These are phyloP conservation scores for Pholiota microspora DNA, from an alignment of 768 basidiomycete genomes.

Conservation along the genomic window DNA sequence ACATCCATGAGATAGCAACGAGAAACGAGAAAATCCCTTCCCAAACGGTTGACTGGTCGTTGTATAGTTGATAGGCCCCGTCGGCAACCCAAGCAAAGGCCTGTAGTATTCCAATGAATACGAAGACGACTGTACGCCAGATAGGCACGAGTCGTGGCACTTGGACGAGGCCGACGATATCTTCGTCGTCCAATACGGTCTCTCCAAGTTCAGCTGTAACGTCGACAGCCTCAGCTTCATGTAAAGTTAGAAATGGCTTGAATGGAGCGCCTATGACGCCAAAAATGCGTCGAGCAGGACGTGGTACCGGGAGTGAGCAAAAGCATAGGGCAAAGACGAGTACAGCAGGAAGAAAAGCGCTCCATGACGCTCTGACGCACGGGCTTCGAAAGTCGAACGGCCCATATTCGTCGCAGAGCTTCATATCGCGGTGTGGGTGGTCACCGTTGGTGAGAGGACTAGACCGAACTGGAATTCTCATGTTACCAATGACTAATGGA, in stretches of 20 bases:
- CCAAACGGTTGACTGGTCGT: slow-evolving; percentile 30
- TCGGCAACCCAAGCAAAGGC: slow-evolving; percentile 57
- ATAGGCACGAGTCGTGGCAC: slow-evolving; percentile 36
- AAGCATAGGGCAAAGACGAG: slow-evolving; percentile 45
- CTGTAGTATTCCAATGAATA: slow-evolving; percentile 53
- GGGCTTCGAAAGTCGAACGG: slow-evolving; percentile 40
- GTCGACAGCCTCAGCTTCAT: slow-evolving; percentile 54
- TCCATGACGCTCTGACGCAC: slow-evolving; percentile 54
- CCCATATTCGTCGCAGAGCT: slow-evolving; percentile 30
- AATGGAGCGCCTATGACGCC: slow-evolving; percentile 32
- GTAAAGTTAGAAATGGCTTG: slow-evolving; percentile 43
- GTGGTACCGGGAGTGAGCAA: slow-evolving; percentile 30
- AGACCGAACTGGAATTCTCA: too few relatives aligned
- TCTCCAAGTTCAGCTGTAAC: slow-evolving; percentile 19
- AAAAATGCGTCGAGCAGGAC: slow-evolving; percentile 21
- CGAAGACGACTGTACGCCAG: slow-evolving; percentile 62
- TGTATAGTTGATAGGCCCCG: slow-evolving; percentile 54
- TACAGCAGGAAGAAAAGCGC: slow-evolving; percentile 43
- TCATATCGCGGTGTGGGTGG: slow-evolving; percentile 22
- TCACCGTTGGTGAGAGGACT: slow-evolving; percentile 3
- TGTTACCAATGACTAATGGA: too few relatives aligned
- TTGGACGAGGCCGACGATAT: slow-evolving; percentile 17
- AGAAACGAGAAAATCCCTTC: slow-evolving; percentile 40
- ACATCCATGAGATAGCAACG: slow-evolving; percentile 61
- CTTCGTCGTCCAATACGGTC: slow-evolving; percentile 19